phyloP scores from a whole-genome alignment of 2,329 filamentous ascomycete genomes.

The Aspergillus intermedius region DNA sequence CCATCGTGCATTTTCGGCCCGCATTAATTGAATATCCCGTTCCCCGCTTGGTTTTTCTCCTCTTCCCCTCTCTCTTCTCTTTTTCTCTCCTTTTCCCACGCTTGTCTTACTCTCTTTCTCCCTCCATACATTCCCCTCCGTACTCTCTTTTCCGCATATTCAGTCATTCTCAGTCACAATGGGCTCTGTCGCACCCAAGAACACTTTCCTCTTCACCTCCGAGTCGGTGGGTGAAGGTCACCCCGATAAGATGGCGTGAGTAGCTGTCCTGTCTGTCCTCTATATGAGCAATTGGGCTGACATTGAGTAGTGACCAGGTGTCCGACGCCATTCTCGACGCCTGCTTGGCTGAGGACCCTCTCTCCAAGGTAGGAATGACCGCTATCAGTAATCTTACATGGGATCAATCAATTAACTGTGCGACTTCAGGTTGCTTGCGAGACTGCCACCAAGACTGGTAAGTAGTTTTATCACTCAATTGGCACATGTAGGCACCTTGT shows the following conservation, averaged over 20 bases:
- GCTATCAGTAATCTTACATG: slow-evolving; percentile 1
- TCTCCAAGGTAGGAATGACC: slow-evolving; percentile 69
- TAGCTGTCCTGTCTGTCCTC: slow-evolving; percentile 11
- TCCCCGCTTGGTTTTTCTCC: slow-evolving; percentile 7
- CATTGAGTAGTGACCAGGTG: slow-evolving; percentile 68
- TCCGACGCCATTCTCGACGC: slow-evolving; percentile 98
- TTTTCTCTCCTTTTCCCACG: neutral
- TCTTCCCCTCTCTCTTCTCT: neutral
- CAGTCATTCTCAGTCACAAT: slow-evolving; percentile 45
- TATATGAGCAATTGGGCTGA: slow-evolving; percentile 11
- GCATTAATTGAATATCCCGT: slow-evolving; percentile 3
- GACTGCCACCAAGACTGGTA: slow-evolving; percentile 98
- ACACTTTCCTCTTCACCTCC: slow-evolving; percentile 79
- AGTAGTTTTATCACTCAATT: slow-evolving; percentile 12
- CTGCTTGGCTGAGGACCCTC: slow-evolving; percentile 86
- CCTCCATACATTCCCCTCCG: slow-evolving; percentile 4
- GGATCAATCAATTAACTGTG: slow-evolving; percentile 1
- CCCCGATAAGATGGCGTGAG: slow-evolving; percentile 86
- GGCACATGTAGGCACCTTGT: neutral
- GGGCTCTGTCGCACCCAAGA: slow-evolving; percentile 47
- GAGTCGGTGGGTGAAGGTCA: slow-evolving; percentile 87
- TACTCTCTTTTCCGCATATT: slow-evolving; percentile 7
- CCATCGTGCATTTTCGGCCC: slow-evolving; percentile 15
- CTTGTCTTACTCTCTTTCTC: slow-evolving; percentile 1
- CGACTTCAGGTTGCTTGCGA: slow-evolving; percentile 71